phyloP scores from a whole-genome alignment of 2,329 filamentous ascomycete genomes.

The Aspergillus novofumigatus region DNA sequence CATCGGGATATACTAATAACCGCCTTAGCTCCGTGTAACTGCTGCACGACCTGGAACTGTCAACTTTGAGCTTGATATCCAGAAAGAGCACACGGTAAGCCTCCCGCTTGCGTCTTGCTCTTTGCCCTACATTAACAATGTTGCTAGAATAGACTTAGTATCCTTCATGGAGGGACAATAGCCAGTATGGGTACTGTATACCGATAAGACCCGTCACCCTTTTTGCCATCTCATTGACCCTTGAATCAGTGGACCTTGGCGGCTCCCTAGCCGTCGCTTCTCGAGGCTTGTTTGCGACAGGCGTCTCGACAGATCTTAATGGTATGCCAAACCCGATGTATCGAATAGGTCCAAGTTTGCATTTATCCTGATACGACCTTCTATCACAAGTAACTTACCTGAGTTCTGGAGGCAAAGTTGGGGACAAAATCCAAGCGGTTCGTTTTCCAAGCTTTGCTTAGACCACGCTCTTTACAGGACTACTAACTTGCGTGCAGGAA shows the following conservation, averaged over 20 bases:
- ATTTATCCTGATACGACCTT: not conserved
- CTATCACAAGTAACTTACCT: slow-evolving; percentile 55
- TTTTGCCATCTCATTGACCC: not conserved
- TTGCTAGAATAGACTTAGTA: slow-evolving; percentile 58
- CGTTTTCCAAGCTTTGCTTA: slow-evolving; percentile 15
- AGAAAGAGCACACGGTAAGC: slow-evolving; percentile 61
- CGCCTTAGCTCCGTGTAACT: slow-evolving; percentile 55
- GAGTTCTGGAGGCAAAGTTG: slow-evolving; percentile 59
- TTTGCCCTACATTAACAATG: slow-evolving; percentile 4
- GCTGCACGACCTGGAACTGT: slow-evolving; percentile 58
- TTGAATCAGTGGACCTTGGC: slow-evolving; percentile 55
- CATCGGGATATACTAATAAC: slow-evolving; percentile 7
- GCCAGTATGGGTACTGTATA: slow-evolving; percentile 51
- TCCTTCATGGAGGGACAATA: slow-evolving; percentile 64
- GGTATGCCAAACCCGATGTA: slow-evolving; percentile 32
- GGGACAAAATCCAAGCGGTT: slow-evolving; percentile 55
- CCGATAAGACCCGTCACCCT: not conserved
- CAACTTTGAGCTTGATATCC: slow-evolving; percentile 61
- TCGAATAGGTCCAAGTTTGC: not conserved
- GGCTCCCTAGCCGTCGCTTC: slow-evolving; percentile 64
- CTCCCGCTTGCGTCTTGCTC: not conserved
- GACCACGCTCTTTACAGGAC: not conserved
- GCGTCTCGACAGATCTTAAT: slow-evolving; percentile 63
- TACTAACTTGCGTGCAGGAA: slow-evolving; percentile 39
- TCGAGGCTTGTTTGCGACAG: slow-evolving; percentile 60